Base-by-base conservation (phyloP, 805 yeast genomes). In the Suhomyces prunicola region DNA sequence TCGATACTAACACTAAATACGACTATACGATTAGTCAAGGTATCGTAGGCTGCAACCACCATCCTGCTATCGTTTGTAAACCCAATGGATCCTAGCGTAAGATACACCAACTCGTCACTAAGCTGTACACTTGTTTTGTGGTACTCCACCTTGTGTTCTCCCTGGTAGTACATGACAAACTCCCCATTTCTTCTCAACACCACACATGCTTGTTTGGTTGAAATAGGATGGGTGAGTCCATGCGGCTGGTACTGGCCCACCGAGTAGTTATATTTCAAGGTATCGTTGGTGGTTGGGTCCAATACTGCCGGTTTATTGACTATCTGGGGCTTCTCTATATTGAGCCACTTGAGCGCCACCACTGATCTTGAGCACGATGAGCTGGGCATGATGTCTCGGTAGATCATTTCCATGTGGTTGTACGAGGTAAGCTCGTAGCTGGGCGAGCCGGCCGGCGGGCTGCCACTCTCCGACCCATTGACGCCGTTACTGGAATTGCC, bases 301-400 rank as follows among this genome's bases (percentile, higher is more conserved):
- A 74, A 67, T 2, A 72, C 65, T 0, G 90, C 89, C 0, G 88
- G 88, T n/a, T 79, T 73, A 53, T 79, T 82, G 13, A 81, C 70
- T 15, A 85, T 76, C 44, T 83, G 80, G 1, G 86, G 82, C 58
- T 90, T 89, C 48, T 87, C 90, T n/a, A 81, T 71, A 44, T 82
- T 83, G 26, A 90, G 75, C 96, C 96, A 90, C 59, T 81, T 80
- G 65, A 86, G 79, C 0, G 85, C 82, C 12, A 81, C 74, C 19
- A 66, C 58, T 6, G 62, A 60, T 2, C 61, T 62, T 17, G 63
- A 50, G 19, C 57, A 50, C 23, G 53, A 33, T 9, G 54, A 52
- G 10, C 50, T 46, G 46, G 58, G 50, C 7, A 62, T 58, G 4
- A 55, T 48, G 56, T 82, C 85, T 5, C 78, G 63, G 62, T 78